Base-by-base conservation (phyloP, 2,329 filamentous ascomycete species). In the Neofusicoccum ribis region DNA sequence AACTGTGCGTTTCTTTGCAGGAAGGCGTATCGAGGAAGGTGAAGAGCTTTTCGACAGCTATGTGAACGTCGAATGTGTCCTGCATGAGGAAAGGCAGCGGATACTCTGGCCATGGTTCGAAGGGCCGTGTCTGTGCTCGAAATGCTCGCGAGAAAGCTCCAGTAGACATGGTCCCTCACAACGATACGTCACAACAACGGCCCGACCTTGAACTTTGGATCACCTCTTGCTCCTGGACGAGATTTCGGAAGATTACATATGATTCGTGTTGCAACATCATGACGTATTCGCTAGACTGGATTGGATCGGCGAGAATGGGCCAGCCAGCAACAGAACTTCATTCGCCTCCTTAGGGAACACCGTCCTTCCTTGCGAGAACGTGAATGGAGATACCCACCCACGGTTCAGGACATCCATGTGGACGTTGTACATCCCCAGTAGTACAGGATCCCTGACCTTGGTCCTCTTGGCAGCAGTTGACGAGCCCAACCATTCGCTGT, bases 21-120 rank as follows among this genome's bases (percentile, higher is more conserved):
- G 59, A 54, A 49, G 58, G n/a, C 34, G 51, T 5, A 47, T 69
- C 1, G 23, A 6, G 3, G 17, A 47, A n/a, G 62, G 41, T 12
- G 65, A 69, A 17, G 69, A 70, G 51, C 8, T 69, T 1, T 70
- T 69, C n/a, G 66, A 68, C 41, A 67, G 66, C 34, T 70, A 70
- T 49, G 36, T 65, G 5, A 51, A 68, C 37, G 67, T 70, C 14
- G 65, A 52, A 47, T 34, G 15, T 5, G 14, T 68, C 27, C 12
- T 11, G 5, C 31, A 65, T 20, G 58, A 56, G 20, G 39, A 68
- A 59, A 65, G 68, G 1, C 31, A 66, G 9, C 37, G 64, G 11
- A 49, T 43, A 4, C 60, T 69, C 47, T 69, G 67, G 68, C 67
- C 68, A 41, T 70, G 67, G 68, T 68, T 70, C 14, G 68, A 68